Conservation (phyloP, 345 rosid species). For the Lumnitzera racemosa region DNA sequence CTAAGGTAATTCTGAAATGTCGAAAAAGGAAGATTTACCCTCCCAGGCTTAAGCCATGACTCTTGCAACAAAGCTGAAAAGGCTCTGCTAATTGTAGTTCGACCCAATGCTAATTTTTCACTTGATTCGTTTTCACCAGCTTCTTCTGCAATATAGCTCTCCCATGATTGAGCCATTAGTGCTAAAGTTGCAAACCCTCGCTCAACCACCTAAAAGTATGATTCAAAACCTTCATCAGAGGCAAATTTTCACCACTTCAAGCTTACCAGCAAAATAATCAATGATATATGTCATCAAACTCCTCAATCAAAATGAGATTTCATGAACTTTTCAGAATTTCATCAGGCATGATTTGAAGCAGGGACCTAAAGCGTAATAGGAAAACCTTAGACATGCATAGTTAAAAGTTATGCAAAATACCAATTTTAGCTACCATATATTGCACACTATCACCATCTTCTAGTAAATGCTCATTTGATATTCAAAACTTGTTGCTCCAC, state of each 20-base stretch:
- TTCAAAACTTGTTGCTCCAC: too few species aligned
- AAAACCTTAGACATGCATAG: too few species aligned
- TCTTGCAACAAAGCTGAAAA: conserved; percentile 65
- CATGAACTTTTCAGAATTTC: too few species aligned
- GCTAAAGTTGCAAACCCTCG: conserved; percentile 64
- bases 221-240: neutral
- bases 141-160: conserved; percentile 45
- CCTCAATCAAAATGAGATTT: too few species aligned
- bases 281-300: too few species aligned
- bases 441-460: too few species aligned
- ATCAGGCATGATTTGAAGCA: too few species aligned
- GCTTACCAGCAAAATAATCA: too few species aligned
- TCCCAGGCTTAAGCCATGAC: conserved; percentile 52
- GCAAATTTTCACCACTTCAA: neutral
- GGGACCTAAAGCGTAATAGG: too few species aligned
- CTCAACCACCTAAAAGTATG: conserved; percentile 46
- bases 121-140: conserved; percentile 31
- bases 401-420: too few species aligned
- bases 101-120: conserved; percentile 46
- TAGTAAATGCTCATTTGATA: too few species aligned
- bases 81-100: conserved; percentile 51
- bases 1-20: neutral
- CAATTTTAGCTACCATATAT: too few species aligned
- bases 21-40: neutral
- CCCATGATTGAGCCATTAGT: conserved; percentile 64